Evolutionary conservation across 345 rosid species (phyloP), one percentile per base, ranked within the genome.

Genomic region (Euphorbia lathyris): DNA sequence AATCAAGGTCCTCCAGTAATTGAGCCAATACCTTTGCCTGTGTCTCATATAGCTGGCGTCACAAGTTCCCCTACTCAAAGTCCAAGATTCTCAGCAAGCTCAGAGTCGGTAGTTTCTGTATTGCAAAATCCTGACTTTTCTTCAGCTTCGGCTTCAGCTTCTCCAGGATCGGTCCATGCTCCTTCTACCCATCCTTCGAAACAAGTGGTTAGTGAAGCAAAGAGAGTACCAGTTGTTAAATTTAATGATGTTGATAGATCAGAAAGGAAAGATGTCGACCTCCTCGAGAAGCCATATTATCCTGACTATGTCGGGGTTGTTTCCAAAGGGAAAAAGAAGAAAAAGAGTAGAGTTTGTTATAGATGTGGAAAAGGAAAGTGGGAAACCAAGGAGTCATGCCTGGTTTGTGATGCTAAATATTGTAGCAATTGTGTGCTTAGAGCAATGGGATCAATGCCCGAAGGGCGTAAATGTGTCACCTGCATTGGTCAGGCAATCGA

Each of bases 361-460:
- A 75, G 97, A 72, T 96, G 99, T 40, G 88, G 95, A 3, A 96
- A 86, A 82, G 88, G 88, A 26, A 96, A 93, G 83, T 96, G 99
- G 99, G 99, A 96, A 70, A 71, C 83, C 29, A 96, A 92, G 75
- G 99, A 92, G 69, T 86, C 96, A 6, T 96, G 99, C 72, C 80
- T 90, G 42, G 99, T 96, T 63, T 96, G 99, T 80, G 96, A 87
- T 78, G 87, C 89, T 27, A 90, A 83, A 82, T 96, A 89, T 69
- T 96, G 99, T 74, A 84, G 98, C 75, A 92, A 80, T 85, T 96
- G 98, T 67, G 90, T 92, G 64, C 96, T 96, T 64, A 81, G 97
- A 75, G 98, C 98, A 3, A 96, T 96, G 99, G 99, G 99, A 34
- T 96, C 99, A 2, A 96, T 96, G 99, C 99, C 98, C 6, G 98